Evolutionary conservation across 2,329 filamentous ascomycete genomes (phyloP), one percentile per base, ranked within the genome.

Genomic region (Aspergillus pseudotamarii): DNA sequence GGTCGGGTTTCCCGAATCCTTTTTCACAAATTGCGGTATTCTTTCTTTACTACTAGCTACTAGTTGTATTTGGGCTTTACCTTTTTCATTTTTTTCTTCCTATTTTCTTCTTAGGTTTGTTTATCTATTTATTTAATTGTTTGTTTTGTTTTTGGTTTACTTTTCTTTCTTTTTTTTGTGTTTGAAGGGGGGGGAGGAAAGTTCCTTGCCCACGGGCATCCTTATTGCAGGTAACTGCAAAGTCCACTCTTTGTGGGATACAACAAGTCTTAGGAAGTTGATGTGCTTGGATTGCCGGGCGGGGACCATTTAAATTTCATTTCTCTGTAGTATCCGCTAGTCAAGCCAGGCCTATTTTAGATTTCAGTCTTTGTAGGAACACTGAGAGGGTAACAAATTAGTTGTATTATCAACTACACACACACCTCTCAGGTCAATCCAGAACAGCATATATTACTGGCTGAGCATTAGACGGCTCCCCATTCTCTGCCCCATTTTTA

Each of bases 1-100:
- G 58, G 54, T 46, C 32, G 26, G 53, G 43, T 41, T 28, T 16
- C 38, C 55, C 50, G 48, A 55, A 41, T 51, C 32, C 32, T 57
- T 12, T 43, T 32, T 26, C 38, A 41, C 57, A 54, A 57, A 8
- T 32, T 30, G 14, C 48, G 26, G 16, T 28, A 32, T 32, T 51
- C 16, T 16, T 51, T 16, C 28, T 30, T 50, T 50, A 28, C 23
- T 26, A 26, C 23, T 26, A 26, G 28, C 26, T 26, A 26, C 26
- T 32, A 50, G 14, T 30, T 32, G 12, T 19, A 26, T 8, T 23
- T 26, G 45, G 26, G 8, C 11, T 26, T 26, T 26, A 11, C 12
- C 6, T 14, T 14, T 48, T 48, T 12, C 32, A 11, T 32, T 34
- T 6, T 16, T 16, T 26, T 26, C 23, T 41, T n/a, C 16, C 38